These are phyloP conservation scores for Anisodus acutangulus DNA, from an alignment of 257 asterid genomes.

Conservation along the genomic window DNA sequence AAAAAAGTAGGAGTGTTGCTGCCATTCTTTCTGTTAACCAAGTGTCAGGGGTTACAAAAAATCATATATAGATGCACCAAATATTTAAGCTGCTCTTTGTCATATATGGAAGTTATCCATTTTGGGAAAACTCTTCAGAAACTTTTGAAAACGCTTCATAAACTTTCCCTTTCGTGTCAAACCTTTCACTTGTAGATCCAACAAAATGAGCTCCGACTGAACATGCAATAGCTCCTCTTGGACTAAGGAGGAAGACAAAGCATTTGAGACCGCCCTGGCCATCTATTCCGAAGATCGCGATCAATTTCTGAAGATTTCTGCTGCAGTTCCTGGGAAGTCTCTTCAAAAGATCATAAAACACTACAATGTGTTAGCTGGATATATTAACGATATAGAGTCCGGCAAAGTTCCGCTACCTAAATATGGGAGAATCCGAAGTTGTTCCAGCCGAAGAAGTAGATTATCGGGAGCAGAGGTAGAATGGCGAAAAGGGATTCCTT, in stretches of 20 bases:
- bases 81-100: too few species aligned
- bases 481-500: constrained; percentile 41
- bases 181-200: too few species aligned
- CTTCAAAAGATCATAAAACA: too few species aligned
- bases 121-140: neutral
- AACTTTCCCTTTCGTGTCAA: too few species aligned
- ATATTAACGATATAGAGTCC: too few species aligned
- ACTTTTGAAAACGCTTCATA: too few species aligned
- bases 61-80: neutral
- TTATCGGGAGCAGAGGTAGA: constrained; percentile 15
- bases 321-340: too few species aligned
- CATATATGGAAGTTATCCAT: neutral
- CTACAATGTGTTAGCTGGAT: too few species aligned
- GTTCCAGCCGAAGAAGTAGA: constrained; percentile 28
- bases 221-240: too few species aligned
- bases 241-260: too few species aligned
- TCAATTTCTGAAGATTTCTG: too few species aligned
- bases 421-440: neutral
- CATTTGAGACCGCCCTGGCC: neutral
- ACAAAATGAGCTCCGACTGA: neutral
- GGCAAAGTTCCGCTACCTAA: neutral
- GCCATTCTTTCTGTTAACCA: constrained; percentile 16
- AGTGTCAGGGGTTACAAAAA: neutral
- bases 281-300: too few species aligned
- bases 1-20: neutral